Evolutionary conservation across 228 moss, liverwort and hornwort genomes (phyloP).

Genomic region (Sphagnum fallax): DNA sequence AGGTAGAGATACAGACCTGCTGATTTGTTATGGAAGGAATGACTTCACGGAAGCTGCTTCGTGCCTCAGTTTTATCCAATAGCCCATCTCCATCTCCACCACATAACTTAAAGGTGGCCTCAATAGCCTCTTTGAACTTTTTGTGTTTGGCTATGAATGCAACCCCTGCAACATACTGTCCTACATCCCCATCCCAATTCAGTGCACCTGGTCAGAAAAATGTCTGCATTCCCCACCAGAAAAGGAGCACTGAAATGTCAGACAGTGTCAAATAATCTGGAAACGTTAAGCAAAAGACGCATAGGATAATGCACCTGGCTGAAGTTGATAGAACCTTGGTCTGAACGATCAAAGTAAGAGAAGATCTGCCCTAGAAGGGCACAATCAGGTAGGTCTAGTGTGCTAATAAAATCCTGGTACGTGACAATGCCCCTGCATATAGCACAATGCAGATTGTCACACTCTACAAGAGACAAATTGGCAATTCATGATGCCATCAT

Average conservation of each 20-base stretch:
- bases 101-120: conserved; percentile 62
- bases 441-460: too few species aligned
- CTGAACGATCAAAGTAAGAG: conserved; percentile 56
- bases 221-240: not conserved
- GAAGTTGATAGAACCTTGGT: conserved; percentile 61
- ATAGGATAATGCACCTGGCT: conserved; percentile 50
- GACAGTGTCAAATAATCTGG: not conserved
- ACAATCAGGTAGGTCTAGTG: conserved; percentile 61
- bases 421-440: conserved; percentile 51
- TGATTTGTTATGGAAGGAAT: conserved; percentile 60
- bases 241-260: too few species aligned
- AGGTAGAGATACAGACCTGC: conserved; percentile 44
- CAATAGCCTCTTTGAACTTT: conserved; percentile 58
- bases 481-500: too few species aligned
- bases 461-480: too few species aligned
- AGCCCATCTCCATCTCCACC: conserved; percentile 55
- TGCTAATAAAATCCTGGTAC: conserved; percentile 54
- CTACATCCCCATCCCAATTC: conserved; percentile 13
- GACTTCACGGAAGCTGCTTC: conserved; percentile 49
- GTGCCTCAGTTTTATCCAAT: conserved; percentile 52
- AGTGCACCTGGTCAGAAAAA: conserved; percentile 3
- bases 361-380: conserved; percentile 55
- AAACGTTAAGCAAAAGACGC: too few species aligned
- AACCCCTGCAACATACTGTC: conserved; percentile 78
- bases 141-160: conserved; percentile 69